Evolutionary conservation across 2,329 filamentous ascomycete species (phyloP).

Genomic region (Neurospora crassa): DNA sequence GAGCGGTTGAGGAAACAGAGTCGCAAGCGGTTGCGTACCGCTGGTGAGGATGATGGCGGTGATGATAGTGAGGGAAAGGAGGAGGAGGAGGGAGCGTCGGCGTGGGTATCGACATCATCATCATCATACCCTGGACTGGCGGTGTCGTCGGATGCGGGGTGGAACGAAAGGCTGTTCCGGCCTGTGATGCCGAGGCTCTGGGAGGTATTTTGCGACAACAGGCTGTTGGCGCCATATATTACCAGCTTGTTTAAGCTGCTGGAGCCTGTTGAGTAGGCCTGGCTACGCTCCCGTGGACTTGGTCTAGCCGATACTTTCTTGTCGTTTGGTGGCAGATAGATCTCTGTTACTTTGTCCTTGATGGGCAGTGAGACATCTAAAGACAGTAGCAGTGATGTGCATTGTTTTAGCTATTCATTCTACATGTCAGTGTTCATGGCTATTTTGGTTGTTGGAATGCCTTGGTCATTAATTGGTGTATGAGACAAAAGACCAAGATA

Average conservation of each 20-base stretch:
- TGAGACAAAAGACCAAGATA: neutral
- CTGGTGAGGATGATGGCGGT: neutral
- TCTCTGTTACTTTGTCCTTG: neutral
- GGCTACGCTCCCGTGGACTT: neutral
- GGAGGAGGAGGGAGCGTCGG: conserved; percentile 13
- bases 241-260: conserved; percentile 25
- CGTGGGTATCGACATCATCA: neutral
- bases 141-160: conserved; percentile 37
- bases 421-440: neutral
- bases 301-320: neutral
- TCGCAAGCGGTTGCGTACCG: conserved; percentile 2
- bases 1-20: conserved; percentile 42
- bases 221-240: conserved; percentile 36
- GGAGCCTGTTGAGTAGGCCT: conserved; percentile 2
- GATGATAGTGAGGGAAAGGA: neutral
- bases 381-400: neutral
- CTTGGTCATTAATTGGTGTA: neutral
- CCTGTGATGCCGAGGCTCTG: conserved; percentile 55
- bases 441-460: neutral
- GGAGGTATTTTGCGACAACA: conserved; percentile 62
- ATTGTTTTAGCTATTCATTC: neutral
- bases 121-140: conserved; percentile 18
- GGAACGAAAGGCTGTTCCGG: conserved; percentile 60
- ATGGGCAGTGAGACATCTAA: neutral
- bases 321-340: neutral